These are phyloP conservation scores for Penicillium sp. DNA, from an alignment of 2,329 filamentous ascomycete genomes.

Conservation along the genomic window DNA sequence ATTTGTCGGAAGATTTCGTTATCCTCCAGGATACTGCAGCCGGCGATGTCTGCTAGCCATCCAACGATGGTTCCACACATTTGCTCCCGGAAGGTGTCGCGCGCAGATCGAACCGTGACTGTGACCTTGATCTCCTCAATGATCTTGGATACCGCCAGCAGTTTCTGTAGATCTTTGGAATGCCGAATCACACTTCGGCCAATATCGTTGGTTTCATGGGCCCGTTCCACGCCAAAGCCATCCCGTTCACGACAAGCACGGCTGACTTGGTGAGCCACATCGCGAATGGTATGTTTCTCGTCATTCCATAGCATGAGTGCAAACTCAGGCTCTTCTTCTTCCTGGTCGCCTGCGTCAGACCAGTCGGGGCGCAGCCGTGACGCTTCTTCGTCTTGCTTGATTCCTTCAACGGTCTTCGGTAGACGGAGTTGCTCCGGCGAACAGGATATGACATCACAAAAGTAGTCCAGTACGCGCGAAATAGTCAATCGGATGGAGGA, in stretches of 20 bases:
- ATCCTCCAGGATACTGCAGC: conserved; percentile 79
- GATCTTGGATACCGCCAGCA: conserved; percentile 75
- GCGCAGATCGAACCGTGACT: conserved; percentile 85
- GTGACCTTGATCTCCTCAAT: conserved; percentile 96
- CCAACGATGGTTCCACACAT: conserved; percentile 99
- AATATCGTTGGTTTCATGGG: conserved; percentile 83
- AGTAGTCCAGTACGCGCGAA: conserved; percentile 80
- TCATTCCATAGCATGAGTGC: conserved; percentile 94
- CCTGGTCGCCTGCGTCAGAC: conserved; percentile 62
- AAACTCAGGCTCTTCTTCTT: conserved; percentile 68
- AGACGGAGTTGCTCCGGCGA: conserved; percentile 91
- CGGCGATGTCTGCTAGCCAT: conserved; percentile 90
- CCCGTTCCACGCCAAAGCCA: conserved; percentile 67
- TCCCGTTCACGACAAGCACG: conserved; percentile 75
- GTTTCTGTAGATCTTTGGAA: conserved; percentile 64
- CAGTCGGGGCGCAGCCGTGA: conserved; percentile 75
- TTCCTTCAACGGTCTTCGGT: conserved; percentile 76
- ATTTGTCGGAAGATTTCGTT: conserved; percentile 72
- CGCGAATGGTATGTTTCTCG: conserved; percentile 92
- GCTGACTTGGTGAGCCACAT: conserved; percentile 86
- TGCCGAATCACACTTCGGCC: conserved; percentile 84
- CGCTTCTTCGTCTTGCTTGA: conserved; percentile 73
- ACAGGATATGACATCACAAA: conserved; percentile 97
- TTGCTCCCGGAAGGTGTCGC: conserved; percentile 94
- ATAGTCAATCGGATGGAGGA: conserved; percentile 82